These are phyloP conservation scores for Thymus quinquecostatus DNA, from an alignment of 257 asterid genomes.

Conservation along the genomic window DNA sequence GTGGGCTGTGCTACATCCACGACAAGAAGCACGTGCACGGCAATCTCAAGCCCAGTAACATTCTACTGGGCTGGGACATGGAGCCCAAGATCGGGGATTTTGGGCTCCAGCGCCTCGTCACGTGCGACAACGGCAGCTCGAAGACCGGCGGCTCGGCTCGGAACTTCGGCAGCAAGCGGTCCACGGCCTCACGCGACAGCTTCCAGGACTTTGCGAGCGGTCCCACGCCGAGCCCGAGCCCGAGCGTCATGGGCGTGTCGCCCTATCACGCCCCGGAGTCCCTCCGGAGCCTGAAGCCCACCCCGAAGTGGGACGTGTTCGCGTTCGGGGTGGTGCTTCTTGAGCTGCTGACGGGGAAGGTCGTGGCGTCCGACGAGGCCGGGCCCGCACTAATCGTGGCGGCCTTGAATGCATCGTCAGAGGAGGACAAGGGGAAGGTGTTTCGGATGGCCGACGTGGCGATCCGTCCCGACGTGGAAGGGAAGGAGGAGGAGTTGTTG, in stretches of 20 bases:
- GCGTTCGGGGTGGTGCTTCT: conserved; percentile 77
- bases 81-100: conserved; percentile 95
- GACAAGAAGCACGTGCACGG: conserved; percentile 93
- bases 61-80: conserved; percentile 69
- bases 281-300: conserved; percentile 85
- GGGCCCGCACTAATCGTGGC: conserved; percentile 47
- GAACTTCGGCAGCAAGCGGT: conserved; percentile 83
- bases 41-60: conserved; percentile 83
- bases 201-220: conserved; percentile 63
- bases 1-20: conserved; percentile 81
- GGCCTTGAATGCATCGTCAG: conserved; percentile 33
- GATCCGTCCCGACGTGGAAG: conserved; percentile 82
- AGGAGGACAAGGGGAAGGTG: conserved; percentile 61
- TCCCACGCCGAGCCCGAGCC: conserved; percentile 87
- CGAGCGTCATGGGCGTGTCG: conserved; percentile 68
- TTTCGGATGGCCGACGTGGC: conserved; percentile 78
- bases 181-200: conserved; percentile 84
- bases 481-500: conserved; percentile 79
- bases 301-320: conserved; percentile 86
- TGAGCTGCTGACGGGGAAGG: conserved; percentile 74
- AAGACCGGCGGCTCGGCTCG: conserved; percentile 76
- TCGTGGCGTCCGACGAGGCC: conserved; percentile 67
- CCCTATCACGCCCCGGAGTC: conserved; percentile 94
- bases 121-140: conserved; percentile 66
- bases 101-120: conserved; percentile 83